Base-by-base conservation (phyloP, 306 rosid genomes). In the Vigna trinervia region DNA sequence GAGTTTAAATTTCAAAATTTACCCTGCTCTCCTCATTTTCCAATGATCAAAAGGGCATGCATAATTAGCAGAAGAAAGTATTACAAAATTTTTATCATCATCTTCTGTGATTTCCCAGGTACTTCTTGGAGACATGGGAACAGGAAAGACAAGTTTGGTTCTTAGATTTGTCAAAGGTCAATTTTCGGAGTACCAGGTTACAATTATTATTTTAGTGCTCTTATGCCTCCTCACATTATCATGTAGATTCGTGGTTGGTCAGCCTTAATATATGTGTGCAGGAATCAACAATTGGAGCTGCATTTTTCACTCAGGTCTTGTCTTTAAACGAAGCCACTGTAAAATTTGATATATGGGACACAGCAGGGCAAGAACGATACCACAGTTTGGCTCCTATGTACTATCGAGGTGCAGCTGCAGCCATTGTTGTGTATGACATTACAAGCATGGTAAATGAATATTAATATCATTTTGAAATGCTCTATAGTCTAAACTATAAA, bases 301-400 rank as follows among this genome's bases (percentile, higher is more conserved):
- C 97, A 13, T 93, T 93, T 80, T 93, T 93, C 82, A 89, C 96
- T 17, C 97, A 90, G 82, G 96, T 88, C 12, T 71, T 93, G 88
- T 90, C 97, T 26, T 39, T 93, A 14, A 93, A 87, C 62, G 96
- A 93, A 77, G 93, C 88, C 20, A 90, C 89, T 8, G 86, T 93
- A 30, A 93, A 93, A 81, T 93, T 90, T 73, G 97, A 93, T 75
- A 93, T 93, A 78, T 93, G 97, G 97, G 97, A 93, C 87, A 93
- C 97, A 3, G 97, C 97, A 50, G 97, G 97, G 39, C 97, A 93
- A 67, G 97, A 93, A 65, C 59, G 97, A 26, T 93, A 93, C 83
- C 97, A 93, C 67, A 93, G 97, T 81, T 84, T 93, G 85, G 97
- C 97, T 76, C 97, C 97, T n/a, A 93, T 93, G 97, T 93, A 93